phyloP scores from a whole-genome alignment of 2,329 filamentous ascomycete genomes.

The Aaosphaeria pasadenensis region DNA sequence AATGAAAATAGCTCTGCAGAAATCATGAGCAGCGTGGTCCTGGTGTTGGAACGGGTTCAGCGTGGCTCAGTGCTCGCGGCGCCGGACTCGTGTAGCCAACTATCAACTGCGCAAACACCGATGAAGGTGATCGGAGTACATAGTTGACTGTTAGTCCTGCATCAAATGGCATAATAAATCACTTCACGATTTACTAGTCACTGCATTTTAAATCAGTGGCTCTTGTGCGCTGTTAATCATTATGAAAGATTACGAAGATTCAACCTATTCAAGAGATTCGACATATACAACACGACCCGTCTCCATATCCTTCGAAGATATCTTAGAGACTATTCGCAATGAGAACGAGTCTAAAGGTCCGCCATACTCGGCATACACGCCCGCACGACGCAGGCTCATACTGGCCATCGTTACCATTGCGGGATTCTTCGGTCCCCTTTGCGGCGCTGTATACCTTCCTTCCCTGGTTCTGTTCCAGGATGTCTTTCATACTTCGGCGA shows the following conservation, averaged over 20 bases:
- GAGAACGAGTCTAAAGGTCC: neutral
- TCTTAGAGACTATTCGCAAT: neutral
- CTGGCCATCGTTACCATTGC: constrained; percentile 34
- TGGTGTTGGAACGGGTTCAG: neutral
- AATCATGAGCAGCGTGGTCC: neutral
- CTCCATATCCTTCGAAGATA: neutral
- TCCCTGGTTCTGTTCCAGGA: constrained; percentile 30
- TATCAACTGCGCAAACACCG: no score
- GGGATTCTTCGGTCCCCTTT: constrained; percentile 38
- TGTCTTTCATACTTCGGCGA: constrained; percentile 31
- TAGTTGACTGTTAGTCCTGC: no score
- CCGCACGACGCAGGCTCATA: constrained; percentile 28
- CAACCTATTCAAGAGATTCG: neutral
- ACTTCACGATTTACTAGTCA: no score
- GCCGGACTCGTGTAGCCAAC: neutral
- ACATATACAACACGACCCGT: neutral
- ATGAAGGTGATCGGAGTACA: no score
- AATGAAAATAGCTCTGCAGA: neutral
- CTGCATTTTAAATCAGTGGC: no score
- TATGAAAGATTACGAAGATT: neutral
- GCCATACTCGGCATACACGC: constrained; percentile 33
- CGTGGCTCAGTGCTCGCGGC: neutral
- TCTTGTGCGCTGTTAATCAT: neutral
- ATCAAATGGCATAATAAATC: no score
- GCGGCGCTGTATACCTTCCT: constrained; percentile 40